Evolutionary conservation across 768 basidiomycete genomes (phyloP).

Genomic region (Exidia glandulosa): DNA sequence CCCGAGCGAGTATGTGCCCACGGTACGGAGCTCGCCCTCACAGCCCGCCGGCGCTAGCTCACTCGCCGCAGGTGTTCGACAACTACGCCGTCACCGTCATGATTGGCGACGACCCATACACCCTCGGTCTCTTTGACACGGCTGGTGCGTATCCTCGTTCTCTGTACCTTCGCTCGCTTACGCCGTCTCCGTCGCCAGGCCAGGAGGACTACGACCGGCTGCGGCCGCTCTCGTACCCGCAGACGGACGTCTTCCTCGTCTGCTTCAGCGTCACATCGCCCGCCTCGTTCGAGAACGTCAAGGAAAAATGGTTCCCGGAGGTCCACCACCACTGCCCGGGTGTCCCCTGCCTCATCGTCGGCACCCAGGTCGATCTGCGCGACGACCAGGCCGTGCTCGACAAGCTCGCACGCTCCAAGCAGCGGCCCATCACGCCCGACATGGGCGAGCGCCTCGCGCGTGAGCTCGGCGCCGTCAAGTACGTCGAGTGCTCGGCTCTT

Average conservation of each 20-base stretch:
- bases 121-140: slow-evolving; percentile 95
- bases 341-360: slow-evolving; percentile 97
- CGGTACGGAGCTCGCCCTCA: slow-evolving; percentile 40
- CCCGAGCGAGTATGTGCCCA: slow-evolving; percentile 97
- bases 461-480: slow-evolving; percentile 97
- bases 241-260: slow-evolving; percentile 98
- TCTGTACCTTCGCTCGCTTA: not conserved
- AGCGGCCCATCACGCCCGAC: slow-evolving; percentile 79
- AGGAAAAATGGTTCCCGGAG: slow-evolving; percentile 99
- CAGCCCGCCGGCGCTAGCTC: slow-evolving; percentile 10
- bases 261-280: slow-evolving; percentile 99
- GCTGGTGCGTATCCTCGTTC: slow-evolving; percentile 54
- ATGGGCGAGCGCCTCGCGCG: slow-evolving; percentile 91
- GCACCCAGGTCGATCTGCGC: slow-evolving; percentile 94
- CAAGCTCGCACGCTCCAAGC: slow-evolving; percentile 93
- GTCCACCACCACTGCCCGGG: slow-evolving; percentile 99
- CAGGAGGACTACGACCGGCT: slow-evolving; percentile 99
- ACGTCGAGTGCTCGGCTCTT: slow-evolving; percentile 97
- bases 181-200: slow-evolving; percentile 34
- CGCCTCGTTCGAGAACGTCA: slow-evolving; percentile 99
- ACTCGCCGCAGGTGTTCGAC: slow-evolving; percentile 65
- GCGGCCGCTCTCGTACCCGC: slow-evolving; percentile 97
- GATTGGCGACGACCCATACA: slow-evolving; percentile 99
- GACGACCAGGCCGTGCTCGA: slow-evolving; percentile 89
- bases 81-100: slow-evolving; percentile 99